Conservation (phyloP, 2,329 filamentous ascomycete species). For the Graphium sp. region DNA sequence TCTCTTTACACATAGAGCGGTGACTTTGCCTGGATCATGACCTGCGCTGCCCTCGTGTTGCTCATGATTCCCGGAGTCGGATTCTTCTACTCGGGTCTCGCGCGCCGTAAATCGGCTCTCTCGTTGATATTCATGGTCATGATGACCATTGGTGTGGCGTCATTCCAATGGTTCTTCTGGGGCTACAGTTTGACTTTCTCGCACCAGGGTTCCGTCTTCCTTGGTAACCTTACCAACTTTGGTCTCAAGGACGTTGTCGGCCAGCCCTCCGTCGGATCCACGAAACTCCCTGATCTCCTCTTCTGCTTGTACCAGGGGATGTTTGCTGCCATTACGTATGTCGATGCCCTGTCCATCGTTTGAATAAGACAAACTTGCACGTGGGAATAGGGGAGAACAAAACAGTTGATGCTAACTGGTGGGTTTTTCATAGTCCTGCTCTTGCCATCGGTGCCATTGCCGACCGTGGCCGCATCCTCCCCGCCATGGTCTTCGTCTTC, state of each 20-base stretch:
- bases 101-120: conserved; percentile 74
- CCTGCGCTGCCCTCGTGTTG: conserved; percentile 61
- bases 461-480: conserved; percentile 43
- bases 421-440: conserved; percentile 25
- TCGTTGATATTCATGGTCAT: conserved; percentile 75
- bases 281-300: conserved; percentile 61
- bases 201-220: conserved; percentile 59
- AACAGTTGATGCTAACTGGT: too few relatives aligned
- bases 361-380: too few relatives aligned
- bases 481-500: conserved; percentile 50
- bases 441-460: conserved; percentile 43
- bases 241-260: conserved; percentile 65
- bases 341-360: too few relatives aligned
- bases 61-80: conserved; percentile 90
- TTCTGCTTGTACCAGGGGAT: conserved; percentile 81
- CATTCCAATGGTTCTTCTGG: conserved; percentile 95
- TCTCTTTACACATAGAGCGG: conserved; percentile 36
- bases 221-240: conserved; percentile 68
- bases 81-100: conserved; percentile 87
- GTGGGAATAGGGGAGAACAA: too few relatives aligned
- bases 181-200: conserved; percentile 78
- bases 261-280: conserved; percentile 56
- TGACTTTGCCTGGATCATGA: conserved; percentile 69
- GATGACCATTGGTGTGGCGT: conserved; percentile 62
- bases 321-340: conserved; percentile 79